Conservation (phyloP, 2,329 filamentous ascomycete genomes). For the Purpureocillium takamizusanense region DNA sequence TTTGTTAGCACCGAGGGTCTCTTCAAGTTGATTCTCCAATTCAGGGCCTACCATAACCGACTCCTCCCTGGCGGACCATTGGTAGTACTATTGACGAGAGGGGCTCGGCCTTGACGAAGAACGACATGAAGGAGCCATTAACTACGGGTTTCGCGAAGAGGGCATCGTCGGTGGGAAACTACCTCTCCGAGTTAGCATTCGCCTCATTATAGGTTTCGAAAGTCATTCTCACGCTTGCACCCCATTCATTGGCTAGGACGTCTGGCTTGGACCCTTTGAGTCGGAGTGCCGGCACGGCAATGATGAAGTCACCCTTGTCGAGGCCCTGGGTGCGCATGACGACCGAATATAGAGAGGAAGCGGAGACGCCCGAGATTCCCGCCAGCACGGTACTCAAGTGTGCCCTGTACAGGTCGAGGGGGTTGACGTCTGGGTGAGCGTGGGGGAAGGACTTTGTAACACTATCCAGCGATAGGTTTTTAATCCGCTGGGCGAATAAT, state of each 20-base stretch:
- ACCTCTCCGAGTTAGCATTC: too few relatives aligned
- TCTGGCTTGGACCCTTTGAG: conserved; percentile 62
- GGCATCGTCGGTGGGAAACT: conserved; percentile 2
- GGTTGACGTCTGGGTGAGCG: conserved; percentile 59
- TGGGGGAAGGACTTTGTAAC: too few relatives aligned
- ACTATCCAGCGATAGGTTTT: conserved; percentile 31
- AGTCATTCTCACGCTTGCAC: conserved; percentile 37
- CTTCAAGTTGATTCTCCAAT: too few relatives aligned
- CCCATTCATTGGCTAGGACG: conserved; percentile 53
- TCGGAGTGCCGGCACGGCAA: conserved; percentile 72
- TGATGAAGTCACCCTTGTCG: conserved; percentile 73
- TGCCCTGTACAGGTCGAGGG: conserved; percentile 69
- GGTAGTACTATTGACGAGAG: conserved; percentile 60
- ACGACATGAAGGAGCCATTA: conserved; percentile 63
- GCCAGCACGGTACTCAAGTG: conserved; percentile 64
- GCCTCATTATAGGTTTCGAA: too few relatives aligned
- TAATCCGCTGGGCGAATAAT: too few relatives aligned
- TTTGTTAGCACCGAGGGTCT: conserved; percentile 8
- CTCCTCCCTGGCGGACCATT: conserved; percentile 53
- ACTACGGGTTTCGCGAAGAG: conserved; percentile 60
- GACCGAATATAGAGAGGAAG: conserved; percentile 62
- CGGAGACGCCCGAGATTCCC: conserved; percentile 61
- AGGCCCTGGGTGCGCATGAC: conserved; percentile 71
- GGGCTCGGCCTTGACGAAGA: conserved; percentile 68
- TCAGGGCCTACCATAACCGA: conserved; percentile 28